Evolutionary conservation across 2,329 filamentous ascomycete genomes (phyloP).

Genomic region (Colletotrichum tanaceti): DNA sequence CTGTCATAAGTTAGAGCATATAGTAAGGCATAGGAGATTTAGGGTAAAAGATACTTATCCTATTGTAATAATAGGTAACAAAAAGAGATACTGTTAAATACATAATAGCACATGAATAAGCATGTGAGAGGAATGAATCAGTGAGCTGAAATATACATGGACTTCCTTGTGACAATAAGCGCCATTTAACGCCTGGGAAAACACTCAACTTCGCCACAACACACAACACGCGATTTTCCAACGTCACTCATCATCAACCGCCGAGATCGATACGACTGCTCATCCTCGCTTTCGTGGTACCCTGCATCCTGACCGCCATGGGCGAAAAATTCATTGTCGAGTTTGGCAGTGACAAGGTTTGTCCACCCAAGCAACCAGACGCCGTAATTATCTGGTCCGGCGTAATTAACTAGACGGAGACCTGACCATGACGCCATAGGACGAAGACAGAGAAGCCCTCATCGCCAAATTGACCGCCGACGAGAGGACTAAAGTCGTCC

Average conservation of each 20-base stretch:
- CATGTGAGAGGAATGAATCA: no score
- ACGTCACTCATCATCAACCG: neutral
- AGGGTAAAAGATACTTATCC: no score
- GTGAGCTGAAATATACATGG: no score
- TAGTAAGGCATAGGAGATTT: no score
- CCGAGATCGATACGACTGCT: neutral
- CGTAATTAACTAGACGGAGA: no score
- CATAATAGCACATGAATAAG: no score
- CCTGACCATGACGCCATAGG: slow-evolving; percentile 9
- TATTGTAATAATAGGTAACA: no score
- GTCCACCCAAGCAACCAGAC: neutral
- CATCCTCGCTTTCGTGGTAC: neutral
- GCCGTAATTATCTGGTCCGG: no score
- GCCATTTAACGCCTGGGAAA: neutral
- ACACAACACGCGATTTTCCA: neutral
- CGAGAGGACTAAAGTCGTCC: slow-evolving; percentile 29
- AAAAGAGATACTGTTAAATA: no score
- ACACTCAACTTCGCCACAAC: neutral
- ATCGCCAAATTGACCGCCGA: slow-evolving; percentile 24
- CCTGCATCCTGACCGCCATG: slow-evolving; percentile 2
- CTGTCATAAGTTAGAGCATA: no score
- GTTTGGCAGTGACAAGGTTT: slow-evolving; percentile 34
- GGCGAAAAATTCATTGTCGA: slow-evolving; percentile 39
- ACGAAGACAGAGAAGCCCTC: slow-evolving; percentile 29
- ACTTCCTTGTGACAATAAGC: no score